Conservation (phyloP, 148 eudicot genomes). For the Simmondsia chinensis region DNA sequence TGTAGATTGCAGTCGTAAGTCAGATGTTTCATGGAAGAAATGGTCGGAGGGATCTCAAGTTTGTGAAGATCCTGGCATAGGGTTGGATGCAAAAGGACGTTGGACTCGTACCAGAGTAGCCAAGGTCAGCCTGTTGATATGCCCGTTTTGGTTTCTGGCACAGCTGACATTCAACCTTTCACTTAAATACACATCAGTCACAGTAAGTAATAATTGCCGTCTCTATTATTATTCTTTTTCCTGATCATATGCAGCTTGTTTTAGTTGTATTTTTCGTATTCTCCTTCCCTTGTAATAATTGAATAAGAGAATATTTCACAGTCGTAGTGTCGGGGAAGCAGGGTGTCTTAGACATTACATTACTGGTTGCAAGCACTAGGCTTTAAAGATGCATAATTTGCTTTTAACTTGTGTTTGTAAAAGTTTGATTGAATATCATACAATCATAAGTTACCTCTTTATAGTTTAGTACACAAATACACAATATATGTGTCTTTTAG, state of each 20-base stretch:
- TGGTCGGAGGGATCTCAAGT: background rate
- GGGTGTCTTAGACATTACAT: too few relatives aligned
- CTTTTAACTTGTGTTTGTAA: too few relatives aligned
- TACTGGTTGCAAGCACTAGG: too few relatives aligned
- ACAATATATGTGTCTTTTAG: too few relatives aligned
- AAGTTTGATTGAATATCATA: too few relatives aligned
- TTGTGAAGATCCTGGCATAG: slow-evolving; percentile 14
- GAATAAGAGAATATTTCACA: too few relatives aligned
- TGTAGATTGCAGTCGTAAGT: background rate
- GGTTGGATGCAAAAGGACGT: slow-evolving; percentile 74
- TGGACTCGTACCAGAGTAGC: slow-evolving; percentile 91
- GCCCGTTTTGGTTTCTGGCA: slow-evolving; percentile 96
- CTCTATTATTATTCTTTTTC: slow-evolving; percentile 3
- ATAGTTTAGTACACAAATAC: too few relatives aligned
- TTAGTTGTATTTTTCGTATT: too few relatives aligned
- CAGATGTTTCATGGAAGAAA: slow-evolving; percentile 7
- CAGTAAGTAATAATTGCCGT: slow-evolving; percentile 40
- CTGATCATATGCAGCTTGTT: too few relatives aligned
- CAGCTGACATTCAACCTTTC: slow-evolving; percentile 88
- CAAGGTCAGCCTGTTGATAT: slow-evolving; percentile 75
- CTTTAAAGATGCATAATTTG: background rate
- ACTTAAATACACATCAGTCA: slow-evolving; percentile 87
- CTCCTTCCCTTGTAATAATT: too few relatives aligned
- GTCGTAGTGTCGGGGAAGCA: too few relatives aligned
- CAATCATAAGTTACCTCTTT: too few relatives aligned